Percentiles rank a stretch among this genome's conserved stretches.
These are phyloP conservation scores for Corrigiola litoralis DNA, from an alignment of 179 eudicot species.

Conservation along the genomic window DNA sequence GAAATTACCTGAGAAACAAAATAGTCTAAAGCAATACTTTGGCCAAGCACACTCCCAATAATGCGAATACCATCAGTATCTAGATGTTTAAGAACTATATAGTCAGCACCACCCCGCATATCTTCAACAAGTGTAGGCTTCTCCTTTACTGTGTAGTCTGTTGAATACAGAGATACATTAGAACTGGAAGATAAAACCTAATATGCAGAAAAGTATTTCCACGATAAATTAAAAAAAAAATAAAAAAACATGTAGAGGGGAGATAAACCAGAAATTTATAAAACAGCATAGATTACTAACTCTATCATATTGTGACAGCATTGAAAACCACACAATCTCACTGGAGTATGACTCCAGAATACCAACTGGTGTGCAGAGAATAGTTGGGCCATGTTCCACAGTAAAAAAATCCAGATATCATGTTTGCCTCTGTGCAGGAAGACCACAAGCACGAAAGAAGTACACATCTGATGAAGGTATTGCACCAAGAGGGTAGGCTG, in stretches of 20 bases:
- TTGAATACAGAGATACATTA: constrained; percentile 14
- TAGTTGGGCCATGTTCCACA: too few relatives aligned
- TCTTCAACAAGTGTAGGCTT: constrained; percentile 61
- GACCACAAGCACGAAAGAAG: too few relatives aligned
- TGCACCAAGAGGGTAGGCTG: too few relatives aligned
- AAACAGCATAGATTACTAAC: too few relatives aligned
- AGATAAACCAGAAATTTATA: too few relatives aligned
- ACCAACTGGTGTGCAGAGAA: too few relatives aligned
- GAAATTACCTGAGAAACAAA: constrained; percentile 81
- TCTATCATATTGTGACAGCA: background rate
- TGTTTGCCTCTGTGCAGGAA: too few relatives aligned
- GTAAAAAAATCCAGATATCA: too few relatives aligned
- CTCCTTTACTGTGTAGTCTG: constrained; percentile 87
- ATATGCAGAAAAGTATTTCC: background rate
- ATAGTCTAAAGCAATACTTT: constrained; percentile 91
- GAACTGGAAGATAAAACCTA: background rate
- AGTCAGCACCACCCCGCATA: constrained; percentile 91
- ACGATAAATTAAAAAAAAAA: too few relatives aligned
- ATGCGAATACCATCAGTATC: constrained; percentile 84
- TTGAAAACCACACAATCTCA: background rate
- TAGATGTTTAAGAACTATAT: constrained; percentile 65
- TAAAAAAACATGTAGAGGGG: too few relatives aligned
- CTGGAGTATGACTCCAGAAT: too few relatives aligned
- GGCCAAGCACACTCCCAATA: constrained; percentile 95
- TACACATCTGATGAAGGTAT: too few relatives aligned